Evolutionary conservation across 2,329 filamentous ascomycete genomes (phyloP), one percentile per base, ranked within the genome.

Genomic region (Zelopaecilomyces penicillatus): DNA sequence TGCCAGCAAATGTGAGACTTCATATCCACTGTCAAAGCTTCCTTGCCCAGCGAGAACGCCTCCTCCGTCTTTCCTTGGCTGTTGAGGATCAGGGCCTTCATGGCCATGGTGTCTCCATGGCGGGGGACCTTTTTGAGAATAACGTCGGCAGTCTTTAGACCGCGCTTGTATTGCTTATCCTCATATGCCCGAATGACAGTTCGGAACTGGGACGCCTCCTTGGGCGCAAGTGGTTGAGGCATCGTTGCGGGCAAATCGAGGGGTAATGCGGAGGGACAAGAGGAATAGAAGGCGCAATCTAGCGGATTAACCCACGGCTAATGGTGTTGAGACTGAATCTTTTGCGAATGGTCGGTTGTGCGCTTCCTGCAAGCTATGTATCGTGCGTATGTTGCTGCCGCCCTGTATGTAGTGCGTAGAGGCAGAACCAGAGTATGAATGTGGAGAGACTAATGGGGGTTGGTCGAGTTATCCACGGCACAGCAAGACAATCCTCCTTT

Each of bases 1-100:
- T 98, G 94, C 93, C 93, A 98, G 74, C 90, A 97, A 58, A 98
- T 90, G 68, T 97, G 91, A 58, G 90, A 96, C 72, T 94, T 96
- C 90, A 98, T 97, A 65, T 97, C 90, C 58, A 90, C 88, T 54
- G 85, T 89, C 57, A 98, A 75, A 31, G 94, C 93, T 53, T 89
- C 79, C 70, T 96, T 98, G 59, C 87, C 91, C 48, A 98, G 76
- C 38, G 83, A 80, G 64, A 98, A 98, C 1, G 94, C 94, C 69
- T 98, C 93, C 46, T 95, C 88, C 30, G 84, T 83, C 68, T 95
- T 91, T 55, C 89, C 88, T 67, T 91, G 85, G 37, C 86, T 84
- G 65, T 95, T 97, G 66, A 97, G 80, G 55, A 97, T 96, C 54
- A 98, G 75, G 45, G 93, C 91, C 71, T 98, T 98, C 93, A 98